phyloP scores from a whole-genome alignment of 495 filamentous ascomycete genomes.

The Penicillium pulvis region DNA sequence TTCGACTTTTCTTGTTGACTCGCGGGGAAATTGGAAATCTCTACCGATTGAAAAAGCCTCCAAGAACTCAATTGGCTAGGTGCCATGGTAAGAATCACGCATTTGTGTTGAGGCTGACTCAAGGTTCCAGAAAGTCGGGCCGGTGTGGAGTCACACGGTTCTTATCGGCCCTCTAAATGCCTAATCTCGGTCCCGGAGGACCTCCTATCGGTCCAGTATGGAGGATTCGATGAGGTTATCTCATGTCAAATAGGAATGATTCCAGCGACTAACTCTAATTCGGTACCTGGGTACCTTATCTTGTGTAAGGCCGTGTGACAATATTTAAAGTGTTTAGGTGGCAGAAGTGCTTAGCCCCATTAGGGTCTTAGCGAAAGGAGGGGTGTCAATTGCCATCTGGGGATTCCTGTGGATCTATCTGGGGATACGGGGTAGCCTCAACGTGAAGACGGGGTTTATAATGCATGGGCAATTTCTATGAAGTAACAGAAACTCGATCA shows the following conservation, averaged over 20 bases:
- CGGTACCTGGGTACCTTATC: not conserved
- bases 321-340: not conserved
- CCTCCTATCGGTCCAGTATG: conserved; percentile 8
- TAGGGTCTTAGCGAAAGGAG: not conserved
- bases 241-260: conserved; percentile 9
- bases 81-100: conserved; percentile 3
- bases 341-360: not conserved
- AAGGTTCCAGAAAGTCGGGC: conserved; percentile 1
- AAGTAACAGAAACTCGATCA: conserved; percentile 12
- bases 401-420: not conserved
- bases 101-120: not conserved
- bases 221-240: conserved; percentile 6
- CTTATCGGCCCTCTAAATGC: not conserved
- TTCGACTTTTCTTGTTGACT: not conserved
- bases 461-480: conserved; percentile 3
- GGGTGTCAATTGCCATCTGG: not conserved
- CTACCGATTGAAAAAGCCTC: not conserved
- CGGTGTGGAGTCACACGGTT: conserved; percentile 6
- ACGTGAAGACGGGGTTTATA: not conserved
- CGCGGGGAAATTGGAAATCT: not conserved
- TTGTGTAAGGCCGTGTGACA: not conserved
- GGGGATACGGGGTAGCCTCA: not conserved
- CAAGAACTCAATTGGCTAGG: not conserved
- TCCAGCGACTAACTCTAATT: not conserved
- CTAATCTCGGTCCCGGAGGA: conserved; percentile 1